Evolutionary conservation across 2,329 filamentous ascomycete species (phyloP).

Genomic region (Sarocladium kiliense): DNA sequence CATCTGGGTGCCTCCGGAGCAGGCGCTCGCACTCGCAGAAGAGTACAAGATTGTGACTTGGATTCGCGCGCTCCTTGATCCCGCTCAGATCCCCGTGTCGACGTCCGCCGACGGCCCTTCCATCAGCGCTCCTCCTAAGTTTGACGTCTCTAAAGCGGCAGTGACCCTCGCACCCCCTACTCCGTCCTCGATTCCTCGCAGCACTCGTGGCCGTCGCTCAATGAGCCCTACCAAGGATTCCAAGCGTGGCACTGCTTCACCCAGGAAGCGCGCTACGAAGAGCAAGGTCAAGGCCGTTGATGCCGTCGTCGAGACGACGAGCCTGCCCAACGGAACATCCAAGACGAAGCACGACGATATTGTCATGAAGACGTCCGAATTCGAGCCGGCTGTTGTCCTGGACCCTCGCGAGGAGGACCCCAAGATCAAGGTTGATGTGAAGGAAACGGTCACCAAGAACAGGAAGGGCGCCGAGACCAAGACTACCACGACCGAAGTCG

Average conservation of each 20-base stretch:
- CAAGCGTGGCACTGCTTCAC: constrained; percentile 44
- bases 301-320: constrained; percentile 19
- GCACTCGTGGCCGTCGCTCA: constrained; percentile 48
- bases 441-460: constrained; percentile 54
- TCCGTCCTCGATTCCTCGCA: constrained; percentile 38
- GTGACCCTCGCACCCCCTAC: constrained; percentile 44
- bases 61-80: constrained; percentile 89
- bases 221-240: constrained; percentile 49
- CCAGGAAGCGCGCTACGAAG: constrained; percentile 48
- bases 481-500: constrained; percentile 64
- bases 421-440: constrained; percentile 64
- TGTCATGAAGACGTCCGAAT: constrained; percentile 42
- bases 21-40: constrained; percentile 75
- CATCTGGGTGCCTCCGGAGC: constrained; percentile 84
- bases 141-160: constrained; percentile 48
- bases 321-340: constrained; percentile 25
- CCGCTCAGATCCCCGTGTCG: constrained; percentile 64
- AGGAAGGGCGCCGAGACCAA: constrained; percentile 59
- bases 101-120: constrained; percentile 61
- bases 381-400: constrained; percentile 42
- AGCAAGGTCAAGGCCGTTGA: constrained; percentile 35
- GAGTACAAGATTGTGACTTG: constrained; percentile 84
- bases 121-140: constrained; percentile 78
- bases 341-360: constrained; percentile 26
- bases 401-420: constrained; percentile 51